A percentile compares a stretch with the other conserved stretches of the same genome.
These are phyloP conservation scores for Biancaea sappan DNA, from an alignment of 306 rosid genomes.

Conservation along the genomic window DNA sequence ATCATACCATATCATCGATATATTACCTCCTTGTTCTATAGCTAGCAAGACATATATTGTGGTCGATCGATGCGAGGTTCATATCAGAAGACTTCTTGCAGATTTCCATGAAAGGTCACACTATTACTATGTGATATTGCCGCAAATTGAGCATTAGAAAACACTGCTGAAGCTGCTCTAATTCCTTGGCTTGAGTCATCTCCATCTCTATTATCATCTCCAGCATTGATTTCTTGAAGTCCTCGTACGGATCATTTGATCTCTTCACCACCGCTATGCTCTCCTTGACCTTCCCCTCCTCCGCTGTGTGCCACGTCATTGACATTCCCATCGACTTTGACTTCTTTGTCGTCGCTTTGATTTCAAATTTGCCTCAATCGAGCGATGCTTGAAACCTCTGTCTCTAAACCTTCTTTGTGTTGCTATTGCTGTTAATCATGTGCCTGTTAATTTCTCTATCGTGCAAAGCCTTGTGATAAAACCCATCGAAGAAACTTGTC, in stretches of 20 bases:
- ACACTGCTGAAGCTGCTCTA: conserved; percentile 79
- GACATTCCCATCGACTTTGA: conserved; percentile 11
- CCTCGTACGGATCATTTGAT: conserved; percentile 73
- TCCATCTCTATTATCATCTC: conserved; percentile 93
- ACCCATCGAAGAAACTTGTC: conserved; percentile 49
- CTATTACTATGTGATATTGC: conserved; percentile 61
- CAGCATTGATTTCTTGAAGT: conserved; percentile 86
- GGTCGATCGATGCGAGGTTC: conserved; percentile 37
- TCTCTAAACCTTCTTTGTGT: conserved; percentile 35
- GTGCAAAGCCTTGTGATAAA: conserved; percentile 28
- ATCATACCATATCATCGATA: too few species aligned
- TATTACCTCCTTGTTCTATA: too few species aligned
- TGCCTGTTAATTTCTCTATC: background rate
- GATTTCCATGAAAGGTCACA: conserved; percentile 76
- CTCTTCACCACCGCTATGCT: conserved; percentile 73
- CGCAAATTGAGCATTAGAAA: conserved; percentile 65
- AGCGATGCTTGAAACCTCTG: conserved; percentile 25
- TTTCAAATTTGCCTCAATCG: too few species aligned
- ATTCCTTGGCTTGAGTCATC: conserved; percentile 58
- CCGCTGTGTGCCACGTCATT: background rate
- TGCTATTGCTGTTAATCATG: conserved; percentile 9
- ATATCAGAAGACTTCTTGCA: conserved; percentile 69
- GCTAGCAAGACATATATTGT: background rate
- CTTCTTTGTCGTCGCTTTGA: background rate
- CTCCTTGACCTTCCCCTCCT: conserved; percentile 61